Percentiles rank a stretch among this genome's conserved stretches.
Evolutionary conservation across 345 rosid species (phyloP).

Genomic region (Gossypium raimondii): DNA sequence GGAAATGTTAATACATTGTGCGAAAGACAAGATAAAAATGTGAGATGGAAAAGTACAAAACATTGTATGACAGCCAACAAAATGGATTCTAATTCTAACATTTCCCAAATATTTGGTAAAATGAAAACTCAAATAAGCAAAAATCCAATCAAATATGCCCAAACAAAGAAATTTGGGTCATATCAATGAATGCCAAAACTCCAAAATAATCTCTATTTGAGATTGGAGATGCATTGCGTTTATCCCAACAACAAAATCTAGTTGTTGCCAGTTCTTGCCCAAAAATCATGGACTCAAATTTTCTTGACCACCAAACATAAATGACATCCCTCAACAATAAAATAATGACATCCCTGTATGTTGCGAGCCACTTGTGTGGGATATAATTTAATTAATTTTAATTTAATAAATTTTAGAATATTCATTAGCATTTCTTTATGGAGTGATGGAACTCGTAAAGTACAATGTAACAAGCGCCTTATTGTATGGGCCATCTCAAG

Average conservation of each 20-base stretch:
- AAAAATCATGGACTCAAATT: conserved; percentile 7
- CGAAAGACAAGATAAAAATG: not conserved
- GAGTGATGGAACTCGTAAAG: conserved; percentile 6
- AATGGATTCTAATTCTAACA: conserved; percentile 7
- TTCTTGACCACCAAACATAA: not conserved
- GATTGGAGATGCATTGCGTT: not conserved
- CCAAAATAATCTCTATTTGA: not conserved
- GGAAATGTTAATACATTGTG: no score
- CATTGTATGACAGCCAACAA: not conserved
- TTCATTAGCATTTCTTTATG: not conserved
- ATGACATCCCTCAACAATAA: conserved; percentile 1
- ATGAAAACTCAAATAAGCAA: not conserved
- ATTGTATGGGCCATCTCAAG: conserved; percentile 24
- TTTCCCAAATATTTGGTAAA: not conserved
- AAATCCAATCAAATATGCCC: not conserved
- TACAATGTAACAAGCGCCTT: conserved; percentile 12
- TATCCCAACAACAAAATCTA: not conserved
- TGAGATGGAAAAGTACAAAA: not conserved
- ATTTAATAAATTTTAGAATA: not conserved
- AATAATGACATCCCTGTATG: not conserved
- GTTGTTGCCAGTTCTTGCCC: conserved; percentile 9
- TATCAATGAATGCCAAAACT: conserved; percentile 1
- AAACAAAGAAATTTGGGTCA: not conserved
- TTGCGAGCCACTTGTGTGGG: not conserved
- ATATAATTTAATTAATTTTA: no score